A percentile compares a stretch with the other conserved stretches of the same genome.
Evolutionary conservation across 2,329 filamentous ascomycete species (phyloP).

Genomic region (Ophiostoma piceae): DNA sequence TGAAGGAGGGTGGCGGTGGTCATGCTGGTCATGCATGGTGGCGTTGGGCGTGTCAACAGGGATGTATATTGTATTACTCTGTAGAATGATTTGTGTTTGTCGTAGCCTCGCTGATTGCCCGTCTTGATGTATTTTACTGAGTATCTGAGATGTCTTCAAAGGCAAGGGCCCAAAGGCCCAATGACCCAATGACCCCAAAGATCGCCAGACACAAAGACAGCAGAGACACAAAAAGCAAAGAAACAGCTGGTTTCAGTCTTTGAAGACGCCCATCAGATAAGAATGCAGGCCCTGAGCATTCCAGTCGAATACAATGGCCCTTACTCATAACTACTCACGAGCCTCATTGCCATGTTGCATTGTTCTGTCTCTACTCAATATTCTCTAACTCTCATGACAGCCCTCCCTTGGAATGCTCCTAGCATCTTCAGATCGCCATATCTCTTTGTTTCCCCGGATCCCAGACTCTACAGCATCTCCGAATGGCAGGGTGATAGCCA

Average conservation of each 20-base stretch:
- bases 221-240: neutral
- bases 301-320: neutral
- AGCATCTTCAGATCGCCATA: neutral
- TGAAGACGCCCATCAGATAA: neutral
- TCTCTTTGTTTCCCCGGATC: neutral
- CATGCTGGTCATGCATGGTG: neutral
- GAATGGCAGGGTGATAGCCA: neutral
- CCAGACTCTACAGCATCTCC: neutral
- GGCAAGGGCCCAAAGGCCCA: too few species aligned
- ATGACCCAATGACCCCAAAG: neutral
- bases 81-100: too few species aligned
- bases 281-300: neutral
- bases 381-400: neutral
- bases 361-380: too few species aligned
- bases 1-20: conserved; percentile 7
- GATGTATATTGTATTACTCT: neutral
- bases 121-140: too few species aligned
- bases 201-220: neutral
- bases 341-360: too few species aligned
- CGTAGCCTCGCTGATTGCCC: neutral
- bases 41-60: conserved; percentile 5
- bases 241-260: conserved; percentile 2
- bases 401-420: neutral
- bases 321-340: neutral
- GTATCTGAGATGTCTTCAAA: neutral